Conservation (phyloP, 2,329 filamentous ascomycete species). For the Aspergillus ochraceus region DNA sequence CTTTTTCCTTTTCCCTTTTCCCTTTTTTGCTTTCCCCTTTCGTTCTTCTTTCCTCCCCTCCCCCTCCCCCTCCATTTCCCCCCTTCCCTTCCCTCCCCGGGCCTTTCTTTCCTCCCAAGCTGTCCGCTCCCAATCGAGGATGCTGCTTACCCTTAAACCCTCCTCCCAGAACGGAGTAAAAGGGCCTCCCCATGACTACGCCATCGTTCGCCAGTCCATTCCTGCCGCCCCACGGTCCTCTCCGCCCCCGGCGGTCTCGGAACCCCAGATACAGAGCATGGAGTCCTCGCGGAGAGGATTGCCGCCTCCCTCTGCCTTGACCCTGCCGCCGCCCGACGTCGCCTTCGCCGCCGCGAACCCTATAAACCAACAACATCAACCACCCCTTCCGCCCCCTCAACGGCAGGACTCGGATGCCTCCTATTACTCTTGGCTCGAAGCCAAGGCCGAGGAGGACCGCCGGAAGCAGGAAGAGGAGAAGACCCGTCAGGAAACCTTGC, state of each 20-base stretch:
- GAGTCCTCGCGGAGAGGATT: conserved; percentile 68
- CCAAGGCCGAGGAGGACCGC: conserved; percentile 70
- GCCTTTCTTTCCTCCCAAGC: background rate
- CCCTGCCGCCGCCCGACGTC: conserved; percentile 50
- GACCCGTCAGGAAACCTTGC: conserved; percentile 61
- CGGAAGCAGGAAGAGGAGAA: conserved; percentile 69
- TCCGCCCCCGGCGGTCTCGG: conserved; percentile 32
- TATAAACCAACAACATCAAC: conserved; percentile 49
- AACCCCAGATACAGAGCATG: conserved; percentile 59
- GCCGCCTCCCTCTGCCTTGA: conserved; percentile 68
- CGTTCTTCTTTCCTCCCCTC: background rate
- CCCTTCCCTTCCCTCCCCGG: background rate
- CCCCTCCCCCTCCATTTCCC: background rate
- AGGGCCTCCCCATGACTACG: conserved; percentile 49
- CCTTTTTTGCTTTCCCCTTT: background rate
- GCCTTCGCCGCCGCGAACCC: conserved; percentile 33
- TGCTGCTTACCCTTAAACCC: conserved; percentile 56
- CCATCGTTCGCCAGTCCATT: conserved; percentile 42
- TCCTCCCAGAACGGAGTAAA: conserved; percentile 49
- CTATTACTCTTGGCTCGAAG: conserved; percentile 69
- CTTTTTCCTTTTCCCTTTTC: background rate
- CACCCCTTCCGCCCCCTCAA: conserved; percentile 54
- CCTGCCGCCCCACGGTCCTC: conserved; percentile 39
- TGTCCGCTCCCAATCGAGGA: conserved; percentile 20
- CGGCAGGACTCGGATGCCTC: conserved; percentile 69